Conservation (phyloP, 1,139 yeast genomes). For the Sugiyamaella pinicola region DNA sequence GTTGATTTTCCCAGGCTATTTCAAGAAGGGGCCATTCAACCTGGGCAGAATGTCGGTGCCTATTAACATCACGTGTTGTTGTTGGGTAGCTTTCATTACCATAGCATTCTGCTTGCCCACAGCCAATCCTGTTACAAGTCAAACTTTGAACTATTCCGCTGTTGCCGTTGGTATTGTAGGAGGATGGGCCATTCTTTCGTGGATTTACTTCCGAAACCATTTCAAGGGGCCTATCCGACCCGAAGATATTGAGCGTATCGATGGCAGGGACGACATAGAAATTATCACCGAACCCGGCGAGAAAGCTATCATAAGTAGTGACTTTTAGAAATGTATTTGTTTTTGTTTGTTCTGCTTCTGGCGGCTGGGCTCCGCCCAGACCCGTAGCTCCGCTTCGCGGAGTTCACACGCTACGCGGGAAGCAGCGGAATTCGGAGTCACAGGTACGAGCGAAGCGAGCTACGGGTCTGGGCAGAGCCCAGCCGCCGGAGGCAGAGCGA, state of each 20-base stretch:
- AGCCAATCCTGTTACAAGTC: constrained; percentile 61
- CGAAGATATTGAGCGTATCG: constrained; percentile 16
- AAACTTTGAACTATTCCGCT: constrained; percentile 74
- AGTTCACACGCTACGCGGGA: too few relatives aligned
- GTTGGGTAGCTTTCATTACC: constrained; percentile 63
- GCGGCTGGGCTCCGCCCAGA: too few relatives aligned
- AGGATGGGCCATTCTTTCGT: constrained; percentile 32
- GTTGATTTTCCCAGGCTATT: constrained; percentile 60
- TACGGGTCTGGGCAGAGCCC: too few relatives aligned
- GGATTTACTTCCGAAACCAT: constrained; percentile 35
- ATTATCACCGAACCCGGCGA: constrained; percentile 1
- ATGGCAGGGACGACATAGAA: constrained; percentile 8
- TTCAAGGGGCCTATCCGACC: constrained; percentile 31
- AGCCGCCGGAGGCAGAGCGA: too few relatives aligned
- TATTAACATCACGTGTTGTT: constrained; percentile 59
- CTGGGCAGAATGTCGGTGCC: constrained; percentile 64
- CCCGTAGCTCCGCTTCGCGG: too few relatives aligned
- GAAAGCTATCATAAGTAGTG: constrained; percentile 3
- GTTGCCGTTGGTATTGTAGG: constrained; percentile 47
- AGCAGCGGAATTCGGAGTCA: too few relatives aligned
- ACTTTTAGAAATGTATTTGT: constrained; percentile 6
- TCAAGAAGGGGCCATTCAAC: constrained; percentile 72
- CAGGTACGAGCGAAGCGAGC: too few relatives aligned
- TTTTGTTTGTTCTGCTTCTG: neutral
- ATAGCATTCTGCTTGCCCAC: constrained; percentile 74